Conservation (phyloP, 1,284 basidiomycete species). For the Peniophora sp. region DNA sequence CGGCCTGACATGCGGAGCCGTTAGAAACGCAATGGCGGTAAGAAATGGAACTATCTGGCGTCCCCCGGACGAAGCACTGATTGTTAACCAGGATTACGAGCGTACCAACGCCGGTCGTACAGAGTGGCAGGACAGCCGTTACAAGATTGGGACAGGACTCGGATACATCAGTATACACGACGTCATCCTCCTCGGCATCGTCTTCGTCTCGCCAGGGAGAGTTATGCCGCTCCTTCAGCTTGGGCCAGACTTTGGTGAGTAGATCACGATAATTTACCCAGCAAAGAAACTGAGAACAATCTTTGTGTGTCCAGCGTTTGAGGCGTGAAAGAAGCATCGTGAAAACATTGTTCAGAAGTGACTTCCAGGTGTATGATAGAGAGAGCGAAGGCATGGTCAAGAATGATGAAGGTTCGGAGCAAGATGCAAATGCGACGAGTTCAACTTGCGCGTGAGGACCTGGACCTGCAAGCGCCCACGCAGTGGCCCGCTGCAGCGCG, state of each 20-base stretch:
- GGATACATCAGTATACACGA: neutral
- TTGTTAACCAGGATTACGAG: neutral
- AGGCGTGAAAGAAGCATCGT: too few species aligned
- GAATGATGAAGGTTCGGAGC: too few species aligned
- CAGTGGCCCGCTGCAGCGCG: neutral
- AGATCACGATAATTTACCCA: neutral
- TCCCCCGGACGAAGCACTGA: neutral
- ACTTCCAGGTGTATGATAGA: too few species aligned
- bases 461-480: too few species aligned
- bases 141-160: neutral
- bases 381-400: too few species aligned
- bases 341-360: too few species aligned
- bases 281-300: too few species aligned
- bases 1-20: neutral
- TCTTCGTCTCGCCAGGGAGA: neutral
- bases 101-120: neutral
- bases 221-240: neutral
- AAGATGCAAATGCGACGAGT: too few species aligned
- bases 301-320: too few species aligned
- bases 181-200: neutral
- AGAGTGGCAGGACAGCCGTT: neutral
- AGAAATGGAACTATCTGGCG: neutral
- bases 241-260: neutral
- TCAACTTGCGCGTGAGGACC: too few species aligned
- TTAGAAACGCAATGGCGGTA: neutral